Base-by-base conservation (phyloP, 2,329 filamentous ascomycete species). In the Stachybotrys chartarum region DNA sequence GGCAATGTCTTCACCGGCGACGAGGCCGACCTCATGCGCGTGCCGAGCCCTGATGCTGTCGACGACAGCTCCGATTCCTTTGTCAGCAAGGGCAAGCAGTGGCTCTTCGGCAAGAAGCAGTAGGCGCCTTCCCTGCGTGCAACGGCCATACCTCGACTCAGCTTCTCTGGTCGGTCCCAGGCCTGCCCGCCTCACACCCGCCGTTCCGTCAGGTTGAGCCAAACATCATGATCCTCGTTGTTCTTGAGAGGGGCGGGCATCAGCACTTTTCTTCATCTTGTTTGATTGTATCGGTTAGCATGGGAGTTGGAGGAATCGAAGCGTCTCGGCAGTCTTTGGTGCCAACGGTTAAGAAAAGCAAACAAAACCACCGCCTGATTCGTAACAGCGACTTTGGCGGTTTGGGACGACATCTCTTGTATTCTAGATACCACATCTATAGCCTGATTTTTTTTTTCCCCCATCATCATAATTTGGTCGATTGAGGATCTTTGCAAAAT, bases 1-100 rank as follows among this genome's bases (percentile, higher is more conserved):
- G 88, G 87, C 59, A 93, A 92, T 70, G 72, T 89, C 52, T 80
- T 81, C 72, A 78, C 76, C 61, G 72, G 75, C 51, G 71, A 70
- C 53, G 75, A 78, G 53, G 60, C 70, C 45, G 66, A 70, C 39
- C 60, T 65, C 50, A 62, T 68, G 18, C 62, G 57, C 52, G 66
- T 62, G 60, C 35, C 58, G 35, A 65, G 64, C 58, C 62, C 63
- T 39, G 71, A 73, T 51, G 70, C 68, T 39, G 62, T 70, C 52
- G 71, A 72, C 39, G 67, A 72, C 55, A 54, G 59, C 45, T 56
- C 59, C 54, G 57, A 57, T 53, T 56, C 58, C 53, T 53, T 56
- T 17, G 71, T 70, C 4, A 64, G 70, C 59, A 78, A 76, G 68
- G 73, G 76, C 59, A 79, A 76, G 70, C 73, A 74, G 58, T 75